Conservation (phyloP, 768 basidiomycete species). For the Dacryopinax primogenitus region DNA sequence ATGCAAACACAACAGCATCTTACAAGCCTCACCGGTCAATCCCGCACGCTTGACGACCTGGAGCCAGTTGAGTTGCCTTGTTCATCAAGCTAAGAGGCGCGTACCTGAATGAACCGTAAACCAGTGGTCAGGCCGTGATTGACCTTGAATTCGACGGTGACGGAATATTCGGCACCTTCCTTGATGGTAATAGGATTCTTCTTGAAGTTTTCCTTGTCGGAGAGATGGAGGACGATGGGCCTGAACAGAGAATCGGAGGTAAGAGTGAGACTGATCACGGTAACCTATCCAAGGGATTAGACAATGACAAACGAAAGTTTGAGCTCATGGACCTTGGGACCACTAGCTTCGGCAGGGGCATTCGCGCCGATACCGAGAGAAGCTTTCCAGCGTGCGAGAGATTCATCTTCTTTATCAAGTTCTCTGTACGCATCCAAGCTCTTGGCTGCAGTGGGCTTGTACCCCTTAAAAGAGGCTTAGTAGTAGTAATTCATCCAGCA, state of each 20-base stretch:
- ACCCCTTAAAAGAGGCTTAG: neutral
- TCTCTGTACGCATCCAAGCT: conserved; percentile 68
- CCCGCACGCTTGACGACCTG: conserved; percentile 77
- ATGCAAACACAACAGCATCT: neutral
- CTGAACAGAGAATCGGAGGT: conserved; percentile 43
- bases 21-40: conserved; percentile 43
- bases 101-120: conserved; percentile 47
- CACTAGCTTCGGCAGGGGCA: conserved; percentile 28
- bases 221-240: conserved; percentile 17
- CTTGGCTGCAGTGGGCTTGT: conserved; percentile 24
- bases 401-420: conserved; percentile 83
- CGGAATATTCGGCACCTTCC: conserved; percentile 81
- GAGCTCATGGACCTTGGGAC: conserved; percentile 49
- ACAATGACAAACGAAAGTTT: conserved; percentile 10
- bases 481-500: neutral
- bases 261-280: conserved; percentile 61
- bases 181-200: conserved; percentile 69
- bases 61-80: conserved; percentile 39
- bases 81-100: neutral
- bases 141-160: conserved; percentile 71
- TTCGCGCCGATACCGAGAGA: conserved; percentile 62
- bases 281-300: conserved; percentile 38
- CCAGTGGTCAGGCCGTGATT: conserved; percentile 66
- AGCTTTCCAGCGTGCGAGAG: conserved; percentile 90
- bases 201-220: conserved; percentile 44